Percentiles rank a stretch among this genome's conserved stretches.
phyloP scores from a whole-genome alignment of 2,329 filamentous ascomycete species.

The Ophiostoma triangulosporum region DNA sequence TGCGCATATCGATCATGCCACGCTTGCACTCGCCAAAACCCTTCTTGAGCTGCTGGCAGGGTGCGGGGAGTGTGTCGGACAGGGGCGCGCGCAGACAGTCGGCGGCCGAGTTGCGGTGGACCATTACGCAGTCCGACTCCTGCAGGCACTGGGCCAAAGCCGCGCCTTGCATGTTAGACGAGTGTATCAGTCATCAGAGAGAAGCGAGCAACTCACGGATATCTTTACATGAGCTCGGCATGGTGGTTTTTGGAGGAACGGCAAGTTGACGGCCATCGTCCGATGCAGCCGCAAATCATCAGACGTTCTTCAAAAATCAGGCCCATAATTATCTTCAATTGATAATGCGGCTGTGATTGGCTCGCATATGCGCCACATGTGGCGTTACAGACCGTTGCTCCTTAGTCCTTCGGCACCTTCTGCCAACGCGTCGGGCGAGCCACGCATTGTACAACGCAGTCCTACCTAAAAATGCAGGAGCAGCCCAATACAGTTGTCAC shows the following conservation, averaged over 20 bases:
- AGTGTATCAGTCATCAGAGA: background rate
- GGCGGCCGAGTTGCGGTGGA: slow-evolving; percentile 70
- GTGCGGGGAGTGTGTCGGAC: slow-evolving; percentile 64
- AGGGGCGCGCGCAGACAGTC: slow-evolving; percentile 82
- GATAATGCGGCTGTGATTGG: background rate
- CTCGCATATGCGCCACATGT: background rate
- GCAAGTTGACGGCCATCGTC: background rate
- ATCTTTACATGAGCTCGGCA: slow-evolving; percentile 96
- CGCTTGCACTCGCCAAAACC: slow-evolving; percentile 92
- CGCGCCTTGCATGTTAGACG: slow-evolving; percentile 44
- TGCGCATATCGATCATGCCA: slow-evolving; percentile 96
- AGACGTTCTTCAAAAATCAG: background rate
- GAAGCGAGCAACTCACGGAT: slow-evolving; percentile 52
- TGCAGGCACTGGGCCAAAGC: slow-evolving; percentile 92
- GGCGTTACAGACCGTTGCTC: background rate
- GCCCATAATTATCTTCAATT: too few relatives aligned
- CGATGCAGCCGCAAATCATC: background rate
- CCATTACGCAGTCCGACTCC: slow-evolving; percentile 90
- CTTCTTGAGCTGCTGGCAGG: slow-evolving; percentile 86
- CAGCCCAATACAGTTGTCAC: background rate
- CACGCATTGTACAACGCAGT: too few relatives aligned
- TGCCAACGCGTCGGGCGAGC: too few relatives aligned
- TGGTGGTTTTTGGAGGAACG: slow-evolving; percentile 8
- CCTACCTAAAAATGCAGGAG: background rate
- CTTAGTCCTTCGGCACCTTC: too few relatives aligned